Percentiles rank a stretch among this genome's conserved stretches.
Evolutionary conservation across 2,329 filamentous ascomycete genomes (phyloP).

Genomic region (Calycina marina): DNA sequence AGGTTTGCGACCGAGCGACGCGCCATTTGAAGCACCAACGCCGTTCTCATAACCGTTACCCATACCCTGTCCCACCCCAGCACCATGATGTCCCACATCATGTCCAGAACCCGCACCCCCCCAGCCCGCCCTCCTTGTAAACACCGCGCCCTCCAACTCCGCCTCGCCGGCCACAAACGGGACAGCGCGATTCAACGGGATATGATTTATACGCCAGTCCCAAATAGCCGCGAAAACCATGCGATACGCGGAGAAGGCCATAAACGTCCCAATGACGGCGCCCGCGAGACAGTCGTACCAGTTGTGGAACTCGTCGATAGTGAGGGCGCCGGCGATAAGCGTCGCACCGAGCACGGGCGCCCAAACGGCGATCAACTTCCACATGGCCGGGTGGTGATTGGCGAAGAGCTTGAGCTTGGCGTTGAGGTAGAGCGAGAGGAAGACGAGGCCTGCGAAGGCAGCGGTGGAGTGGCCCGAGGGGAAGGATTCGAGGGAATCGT

Average conservation of each 20-base stretch:
- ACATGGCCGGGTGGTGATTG: constrained; percentile 59
- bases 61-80: constrained; percentile 1
- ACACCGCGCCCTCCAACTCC: constrained; percentile 38
- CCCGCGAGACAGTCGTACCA: constrained; percentile 62
- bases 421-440: constrained; percentile 59
- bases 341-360: constrained; percentile 52
- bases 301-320: constrained; percentile 61
- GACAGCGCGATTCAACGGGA: constrained; percentile 44
- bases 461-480: constrained; percentile 62
- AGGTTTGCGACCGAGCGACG: background rate
- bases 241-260: constrained; percentile 50
- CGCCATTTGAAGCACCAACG: background rate
- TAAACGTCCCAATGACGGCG: constrained; percentile 46
- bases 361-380: constrained; percentile 54
- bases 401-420: constrained; percentile 64
- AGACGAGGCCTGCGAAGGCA: constrained; percentile 58
- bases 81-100: background rate
- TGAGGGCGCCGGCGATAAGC: constrained; percentile 54
- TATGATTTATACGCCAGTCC: constrained; percentile 54
- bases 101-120: constrained; percentile 24
- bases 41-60: background rate
- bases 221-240: constrained; percentile 55
- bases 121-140: constrained; percentile 47
- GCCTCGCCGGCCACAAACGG: constrained; percentile 32
- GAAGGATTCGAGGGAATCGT: constrained; percentile 56